Evolutionary conservation across 805 yeast genomes (phyloP), one percentile per base, ranked within the genome.

Genomic region (Saccharomycopsis javanensis): DNA sequence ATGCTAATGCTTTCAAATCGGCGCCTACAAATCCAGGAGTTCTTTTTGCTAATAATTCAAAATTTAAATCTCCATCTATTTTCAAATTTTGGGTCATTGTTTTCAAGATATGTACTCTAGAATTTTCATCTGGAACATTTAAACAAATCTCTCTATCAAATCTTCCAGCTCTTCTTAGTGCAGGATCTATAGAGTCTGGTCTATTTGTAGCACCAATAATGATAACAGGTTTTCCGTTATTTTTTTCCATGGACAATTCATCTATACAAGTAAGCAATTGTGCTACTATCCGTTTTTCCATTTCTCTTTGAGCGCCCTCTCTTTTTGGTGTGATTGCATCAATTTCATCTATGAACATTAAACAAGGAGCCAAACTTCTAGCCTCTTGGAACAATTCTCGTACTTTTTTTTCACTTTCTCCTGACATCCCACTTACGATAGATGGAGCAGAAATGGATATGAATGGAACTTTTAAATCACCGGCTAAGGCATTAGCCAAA

Each of bases 1-100:
- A 83, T 1, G 88, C 95, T 57, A 94, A 76, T 13, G 98, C 95
- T 65, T 90, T 89, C 63, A 94, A 77, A 74, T 94, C 99, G 1
- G 99, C 99, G 55, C 98, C 99, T 5, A 94, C 99, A 70, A 83
- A 94, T 15, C 99, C 99, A 0, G 99, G 97, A 0, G 99, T 94
- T 74, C 88, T 74, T 66, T 91, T 91, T 1, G 98, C 97, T 54
- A 94, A 74, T 60, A 79, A 78, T 50, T 71, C 66, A 68, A 81
- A 88, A 63, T 91, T 89, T 62, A 92, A 80, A 5, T 69, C 79
- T 3, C 88, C 91, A 52, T 80, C 81, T 45, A 89, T 73, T 65
- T 85, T 82, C 63, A 94, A 74, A 30, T 73, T 74, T 27, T 75
- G 68, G 0, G 94, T 82, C 85, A 90, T 85, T 28, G 94, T 79